Conservation (phyloP, 805 yeast species). For the Schwanniomyces sp. region DNA sequence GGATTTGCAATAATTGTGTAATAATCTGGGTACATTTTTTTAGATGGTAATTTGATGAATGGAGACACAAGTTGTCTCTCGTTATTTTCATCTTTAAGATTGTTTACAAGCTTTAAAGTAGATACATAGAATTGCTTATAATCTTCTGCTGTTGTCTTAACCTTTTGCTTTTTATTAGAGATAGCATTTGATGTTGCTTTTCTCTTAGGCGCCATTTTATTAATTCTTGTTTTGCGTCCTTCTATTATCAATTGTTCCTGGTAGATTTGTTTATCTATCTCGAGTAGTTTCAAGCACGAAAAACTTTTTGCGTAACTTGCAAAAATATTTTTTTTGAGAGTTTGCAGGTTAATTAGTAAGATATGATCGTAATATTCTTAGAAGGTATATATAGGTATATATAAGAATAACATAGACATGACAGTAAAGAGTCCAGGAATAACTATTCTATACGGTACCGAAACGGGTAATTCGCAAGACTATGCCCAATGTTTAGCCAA, state of each 20-base stretch:
- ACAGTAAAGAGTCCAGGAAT: conserved; percentile 18
- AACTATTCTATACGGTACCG: conserved; percentile 82
- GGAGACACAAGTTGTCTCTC: conserved; percentile 23
- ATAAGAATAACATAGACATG: background rate
- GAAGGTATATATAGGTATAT: no score
- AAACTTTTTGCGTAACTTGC: conserved; percentile 3
- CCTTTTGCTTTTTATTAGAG: conserved; percentile 15
- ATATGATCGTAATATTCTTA: no score
- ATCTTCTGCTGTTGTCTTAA: conserved; percentile 20
- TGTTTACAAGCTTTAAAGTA: conserved; percentile 30
- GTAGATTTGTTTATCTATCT: background rate
- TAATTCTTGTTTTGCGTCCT: background rate
- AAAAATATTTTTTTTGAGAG: background rate
- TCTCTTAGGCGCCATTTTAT: conserved; percentile 23
- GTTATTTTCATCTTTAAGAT: conserved; percentile 29
- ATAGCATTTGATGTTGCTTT: conserved; percentile 8
- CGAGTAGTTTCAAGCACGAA: background rate
- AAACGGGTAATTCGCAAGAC: conserved; percentile 90
- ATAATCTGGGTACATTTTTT: conserved; percentile 41
- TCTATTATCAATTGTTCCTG: background rate
- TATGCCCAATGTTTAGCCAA: conserved; percentile 66
- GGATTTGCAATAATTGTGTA: conserved; percentile 34
- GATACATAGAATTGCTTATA: conserved; percentile 26
- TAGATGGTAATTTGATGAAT: conserved; percentile 35
- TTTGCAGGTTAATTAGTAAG: background rate